phyloP scores from a whole-genome alignment of 495 filamentous ascomycete genomes.

The Penicillium malachiteum region DNA sequence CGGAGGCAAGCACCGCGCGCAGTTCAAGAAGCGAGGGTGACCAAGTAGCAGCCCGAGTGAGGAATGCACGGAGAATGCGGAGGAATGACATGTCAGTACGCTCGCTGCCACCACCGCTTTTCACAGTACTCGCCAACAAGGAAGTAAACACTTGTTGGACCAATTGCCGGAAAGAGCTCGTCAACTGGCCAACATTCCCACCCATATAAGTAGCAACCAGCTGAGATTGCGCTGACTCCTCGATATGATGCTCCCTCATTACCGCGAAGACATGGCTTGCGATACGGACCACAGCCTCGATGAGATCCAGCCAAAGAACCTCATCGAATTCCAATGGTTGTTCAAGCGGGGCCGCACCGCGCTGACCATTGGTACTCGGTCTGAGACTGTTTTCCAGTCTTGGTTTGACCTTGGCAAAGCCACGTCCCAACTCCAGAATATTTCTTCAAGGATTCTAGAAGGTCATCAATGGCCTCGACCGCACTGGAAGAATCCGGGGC shows the following conservation, averaged over 20 bases:
- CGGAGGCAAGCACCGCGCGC: slow-evolving; percentile 76
- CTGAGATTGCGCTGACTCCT: slow-evolving; percentile 12
- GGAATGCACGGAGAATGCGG: slow-evolving; percentile 83
- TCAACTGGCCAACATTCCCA: slow-evolving; percentile 45
- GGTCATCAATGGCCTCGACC: slow-evolving; percentile 52
- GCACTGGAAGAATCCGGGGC: slow-evolving; percentile 54
- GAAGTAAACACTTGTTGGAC: slow-evolving; percentile 92
- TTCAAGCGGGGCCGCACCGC: slow-evolving; percentile 43
- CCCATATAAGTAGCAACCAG: slow-evolving; percentile 8
- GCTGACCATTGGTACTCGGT: slow-evolving; percentile 37
- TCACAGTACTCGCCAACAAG: slow-evolving; percentile 67
- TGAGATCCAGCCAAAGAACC: slow-evolving; percentile 84
- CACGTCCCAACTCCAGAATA: slow-evolving; percentile 90
- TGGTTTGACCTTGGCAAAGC: slow-evolving; percentile 90
- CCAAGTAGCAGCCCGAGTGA: slow-evolving; percentile 74
- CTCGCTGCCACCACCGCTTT: slow-evolving; percentile 32
- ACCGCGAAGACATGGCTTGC: slow-evolving; percentile 59
- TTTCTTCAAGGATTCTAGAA: slow-evolving; percentile 78
- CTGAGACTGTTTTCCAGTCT: slow-evolving; percentile 48
- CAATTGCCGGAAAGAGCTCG: slow-evolving; percentile 64
- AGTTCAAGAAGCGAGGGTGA: slow-evolving; percentile 88
- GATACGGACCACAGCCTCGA: slow-evolving; percentile 79
- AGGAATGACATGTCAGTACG: slow-evolving; percentile 75
- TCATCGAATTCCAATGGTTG: slow-evolving; percentile 75
- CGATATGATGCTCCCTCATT: slow-evolving; percentile 27